A percentile compares a stretch with the other conserved stretches of the same genome.
Evolutionary conservation across 176 grass and related monocot genomes (phyloP).

Genomic region (Coix lacrymajobi): DNA sequence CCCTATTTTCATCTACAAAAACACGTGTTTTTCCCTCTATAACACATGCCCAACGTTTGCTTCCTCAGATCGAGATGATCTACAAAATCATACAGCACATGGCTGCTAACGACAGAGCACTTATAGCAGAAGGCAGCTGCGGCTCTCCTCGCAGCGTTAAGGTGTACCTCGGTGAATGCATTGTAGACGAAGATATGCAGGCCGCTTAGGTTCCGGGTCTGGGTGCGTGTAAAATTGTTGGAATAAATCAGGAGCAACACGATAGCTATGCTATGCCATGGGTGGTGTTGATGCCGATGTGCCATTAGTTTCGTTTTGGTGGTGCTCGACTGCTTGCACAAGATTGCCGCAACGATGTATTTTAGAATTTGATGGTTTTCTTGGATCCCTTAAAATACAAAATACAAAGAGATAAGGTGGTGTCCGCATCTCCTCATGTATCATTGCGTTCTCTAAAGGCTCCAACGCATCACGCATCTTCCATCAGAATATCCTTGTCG

Average conservation of each 20-base stretch:
- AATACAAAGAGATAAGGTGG: neutral
- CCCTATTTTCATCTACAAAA: neutral
- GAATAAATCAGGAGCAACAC: slow-evolving; percentile 28
- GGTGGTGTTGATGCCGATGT: neutral
- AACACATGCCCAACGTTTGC: neutral
- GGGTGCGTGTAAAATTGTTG: slow-evolving; percentile 36
- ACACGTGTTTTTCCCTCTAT: neutral
- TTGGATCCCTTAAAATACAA: neutral
- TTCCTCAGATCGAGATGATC: slow-evolving; percentile 90
- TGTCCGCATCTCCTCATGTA: neutral
- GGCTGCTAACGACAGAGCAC: slow-evolving; percentile 95
- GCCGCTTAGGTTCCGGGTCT: slow-evolving; percentile 8
- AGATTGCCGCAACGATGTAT: slow-evolving; percentile 15
- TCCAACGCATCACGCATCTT: neutral
- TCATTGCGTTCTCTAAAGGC: neutral
- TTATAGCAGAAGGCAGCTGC: slow-evolving; percentile 92
- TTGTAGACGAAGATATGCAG: slow-evolving; percentile 59
- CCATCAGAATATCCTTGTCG: neutral
- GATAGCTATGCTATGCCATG: neutral
- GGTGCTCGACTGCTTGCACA: slow-evolving; percentile 6
- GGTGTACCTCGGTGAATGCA: slow-evolving; percentile 87
- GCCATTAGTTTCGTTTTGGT: slow-evolving; percentile 20
- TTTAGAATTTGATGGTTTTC: slow-evolving; percentile 7
- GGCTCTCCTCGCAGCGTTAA: slow-evolving; percentile 89
- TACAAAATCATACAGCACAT: slow-evolving; percentile 98